A percentile compares a stretch with the other conserved stretches of the same genome.
phyloP scores from a whole-genome alignment of 2,329 filamentous ascomycete species.

The Trichoderma pleuroti region DNA sequence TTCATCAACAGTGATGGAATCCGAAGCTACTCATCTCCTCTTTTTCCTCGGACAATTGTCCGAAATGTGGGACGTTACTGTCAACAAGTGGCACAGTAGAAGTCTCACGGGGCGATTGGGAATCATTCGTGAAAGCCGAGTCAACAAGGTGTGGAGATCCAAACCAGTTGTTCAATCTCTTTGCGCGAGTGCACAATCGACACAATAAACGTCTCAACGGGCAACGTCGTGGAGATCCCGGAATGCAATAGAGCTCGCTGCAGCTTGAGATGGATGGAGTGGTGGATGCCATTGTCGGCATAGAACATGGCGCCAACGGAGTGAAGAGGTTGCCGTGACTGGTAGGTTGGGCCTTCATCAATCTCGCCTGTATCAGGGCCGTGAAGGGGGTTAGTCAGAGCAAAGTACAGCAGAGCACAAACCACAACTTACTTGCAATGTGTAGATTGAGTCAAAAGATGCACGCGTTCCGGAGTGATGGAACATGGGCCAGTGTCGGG shows the following conservation, averaged over 20 bases:
- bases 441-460: not conserved
- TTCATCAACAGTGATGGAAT: not conserved
- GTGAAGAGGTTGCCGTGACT: not conserved
- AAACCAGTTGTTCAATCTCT: conserved; percentile 25
- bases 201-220: not conserved
- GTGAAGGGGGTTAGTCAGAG: not conserved
- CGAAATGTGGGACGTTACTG: not conserved
- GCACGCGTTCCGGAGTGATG: not conserved
- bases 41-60: conserved; percentile 23
- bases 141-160: conserved; percentile 21
- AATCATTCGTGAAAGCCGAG: no score
- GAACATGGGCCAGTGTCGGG: not conserved
- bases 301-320: not conserved
- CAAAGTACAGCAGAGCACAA: not conserved
- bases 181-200: not conserved
- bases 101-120: not conserved
- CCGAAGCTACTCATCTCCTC: conserved; percentile 26
- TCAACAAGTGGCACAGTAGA: not conserved
- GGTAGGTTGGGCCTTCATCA: not conserved
- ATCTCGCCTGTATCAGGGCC: not conserved
- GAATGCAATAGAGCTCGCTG: not conserved
- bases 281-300: not conserved
- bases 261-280: not conserved
- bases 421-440: not conserved
- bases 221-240: not conserved